Conservation (phyloP, 1,139 yeast genomes). For the Suhomyces maxii region DNA sequence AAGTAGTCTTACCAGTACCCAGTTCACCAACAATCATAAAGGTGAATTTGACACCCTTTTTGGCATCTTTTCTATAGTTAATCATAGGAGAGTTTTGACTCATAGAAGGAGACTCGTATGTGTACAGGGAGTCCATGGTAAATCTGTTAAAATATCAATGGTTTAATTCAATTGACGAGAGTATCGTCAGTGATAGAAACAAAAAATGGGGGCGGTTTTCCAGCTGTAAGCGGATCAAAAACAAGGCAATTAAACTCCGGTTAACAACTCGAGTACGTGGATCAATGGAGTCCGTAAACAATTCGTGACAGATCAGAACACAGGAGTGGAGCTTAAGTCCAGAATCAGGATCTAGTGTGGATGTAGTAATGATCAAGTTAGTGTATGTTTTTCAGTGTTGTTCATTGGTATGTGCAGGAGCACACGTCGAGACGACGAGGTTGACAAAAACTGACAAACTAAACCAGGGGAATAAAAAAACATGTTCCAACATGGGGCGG, state of each 20-base stretch:
- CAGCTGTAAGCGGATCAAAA: no score
- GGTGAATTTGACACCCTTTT: conserved; percentile 76
- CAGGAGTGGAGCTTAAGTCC: no score
- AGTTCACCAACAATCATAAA: conserved; percentile 31
- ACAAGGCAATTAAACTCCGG: no score
- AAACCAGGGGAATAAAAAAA: no score
- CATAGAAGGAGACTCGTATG: conserved; percentile 39
- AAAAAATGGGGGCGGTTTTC: background rate
- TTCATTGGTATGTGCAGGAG: conserved; percentile 12
- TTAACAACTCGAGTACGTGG: no score
- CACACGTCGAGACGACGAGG: conserved; percentile 9
- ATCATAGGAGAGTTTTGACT: conserved; percentile 46
- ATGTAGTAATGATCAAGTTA: no score
- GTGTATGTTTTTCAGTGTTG: conserved; percentile 9
- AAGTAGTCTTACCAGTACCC: conserved; percentile 31
- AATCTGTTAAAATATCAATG: background rate
- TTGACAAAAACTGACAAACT: background rate
- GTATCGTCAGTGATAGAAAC: background rate
- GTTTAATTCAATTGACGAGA: conserved; percentile 2
- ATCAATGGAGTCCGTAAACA: no score
- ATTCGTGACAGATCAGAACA: no score
- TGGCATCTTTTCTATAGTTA: conserved; percentile 66
- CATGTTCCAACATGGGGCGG: no score
- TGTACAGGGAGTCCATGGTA: conserved; percentile 26
- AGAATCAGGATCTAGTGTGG: no score